Conservation (phyloP, 1,284 basidiomycete species). For the Retiboletus fuscus region DNA sequence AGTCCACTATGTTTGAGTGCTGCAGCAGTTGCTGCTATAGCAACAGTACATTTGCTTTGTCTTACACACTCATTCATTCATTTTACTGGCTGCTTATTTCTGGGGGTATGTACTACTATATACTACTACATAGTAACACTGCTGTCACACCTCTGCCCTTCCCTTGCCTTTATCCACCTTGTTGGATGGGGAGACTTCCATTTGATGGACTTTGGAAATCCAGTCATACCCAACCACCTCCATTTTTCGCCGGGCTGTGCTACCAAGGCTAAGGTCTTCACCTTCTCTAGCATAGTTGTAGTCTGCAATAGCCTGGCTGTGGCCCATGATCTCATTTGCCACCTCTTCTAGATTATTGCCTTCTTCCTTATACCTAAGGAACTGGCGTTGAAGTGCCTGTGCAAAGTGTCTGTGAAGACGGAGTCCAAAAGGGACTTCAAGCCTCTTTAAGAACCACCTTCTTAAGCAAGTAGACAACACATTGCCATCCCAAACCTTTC, state of each 20-base stretch:
- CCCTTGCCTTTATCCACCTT: neutral
- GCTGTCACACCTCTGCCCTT: neutral
- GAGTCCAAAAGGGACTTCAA: conserved; percentile 2
- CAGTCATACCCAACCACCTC: neutral
- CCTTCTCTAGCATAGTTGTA: neutral
- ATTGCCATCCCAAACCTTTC: conserved; percentile 1
- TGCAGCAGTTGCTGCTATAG: no score
- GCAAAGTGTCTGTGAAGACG: conserved; percentile 3
- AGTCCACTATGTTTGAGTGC: no score
- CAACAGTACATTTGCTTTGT: no score
- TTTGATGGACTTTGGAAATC: neutral
- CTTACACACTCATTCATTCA: no score
- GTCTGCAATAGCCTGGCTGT: neutral
- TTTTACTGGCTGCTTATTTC: no score
- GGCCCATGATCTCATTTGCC: conserved; percentile 1
- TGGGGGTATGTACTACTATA: no score
- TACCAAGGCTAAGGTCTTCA: neutral
- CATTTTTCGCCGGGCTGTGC: neutral
- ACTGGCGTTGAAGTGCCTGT: neutral
- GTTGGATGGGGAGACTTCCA: neutral
- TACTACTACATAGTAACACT: no score
- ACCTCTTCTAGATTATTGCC: neutral
- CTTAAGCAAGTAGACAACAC: neutral
- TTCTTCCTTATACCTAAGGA: neutral
- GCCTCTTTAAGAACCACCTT: neutral